Percentiles rank a stretch among this genome's conserved stretches.
Evolutionary conservation across 1,284 basidiomycete genomes (phyloP).

Genomic region (Anthracocystis setariae): DNA sequence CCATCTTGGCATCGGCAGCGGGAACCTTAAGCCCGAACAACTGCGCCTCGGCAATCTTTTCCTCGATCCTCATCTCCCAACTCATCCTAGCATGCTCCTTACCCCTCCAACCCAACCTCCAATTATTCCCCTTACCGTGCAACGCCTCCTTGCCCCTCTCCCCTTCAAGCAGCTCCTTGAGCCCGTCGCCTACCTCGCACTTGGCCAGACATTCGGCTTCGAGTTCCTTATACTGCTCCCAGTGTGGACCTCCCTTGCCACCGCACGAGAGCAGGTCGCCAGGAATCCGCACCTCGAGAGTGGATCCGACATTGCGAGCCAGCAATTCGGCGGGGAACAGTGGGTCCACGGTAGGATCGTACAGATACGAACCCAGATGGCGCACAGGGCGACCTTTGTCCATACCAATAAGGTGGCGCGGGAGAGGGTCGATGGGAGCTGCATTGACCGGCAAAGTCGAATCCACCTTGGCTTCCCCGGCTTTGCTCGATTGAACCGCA

Average conservation of each 20-base stretch:
- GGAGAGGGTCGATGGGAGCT: conserved; percentile 37
- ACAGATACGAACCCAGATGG: conserved; percentile 63
- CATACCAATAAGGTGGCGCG: conserved; percentile 54
- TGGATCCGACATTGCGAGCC: conserved; percentile 62
- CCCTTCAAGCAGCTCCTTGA: conserved; percentile 36
- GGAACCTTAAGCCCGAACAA: conserved; percentile 29
- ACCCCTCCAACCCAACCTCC: conserved; percentile 65
- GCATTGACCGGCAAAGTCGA: conserved; percentile 10
- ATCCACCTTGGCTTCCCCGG: not conserved
- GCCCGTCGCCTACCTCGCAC: conserved; percentile 30
- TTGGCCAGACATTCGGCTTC: conserved; percentile 25
- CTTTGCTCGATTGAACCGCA: conserved; percentile 3
- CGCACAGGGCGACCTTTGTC: conserved; percentile 60
- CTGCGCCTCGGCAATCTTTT: conserved; percentile 36
- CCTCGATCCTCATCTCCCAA: conserved; percentile 49
- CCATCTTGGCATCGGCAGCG: not conserved
- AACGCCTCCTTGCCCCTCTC: conserved; percentile 17
- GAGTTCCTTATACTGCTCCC: conserved; percentile 31
- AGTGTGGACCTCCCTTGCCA: conserved; percentile 22
- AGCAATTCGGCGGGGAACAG: conserved; percentile 63
- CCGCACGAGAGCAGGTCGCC: conserved; percentile 51
- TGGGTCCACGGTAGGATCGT: conserved; percentile 57
- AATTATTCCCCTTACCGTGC: conserved; percentile 36
- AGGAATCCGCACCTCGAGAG: conserved; percentile 63
- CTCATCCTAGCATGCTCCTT: conserved; percentile 60